Evolutionary conservation across 441 rosid genomes (phyloP).

Genomic region (Eutrema salsugineum): DNA sequence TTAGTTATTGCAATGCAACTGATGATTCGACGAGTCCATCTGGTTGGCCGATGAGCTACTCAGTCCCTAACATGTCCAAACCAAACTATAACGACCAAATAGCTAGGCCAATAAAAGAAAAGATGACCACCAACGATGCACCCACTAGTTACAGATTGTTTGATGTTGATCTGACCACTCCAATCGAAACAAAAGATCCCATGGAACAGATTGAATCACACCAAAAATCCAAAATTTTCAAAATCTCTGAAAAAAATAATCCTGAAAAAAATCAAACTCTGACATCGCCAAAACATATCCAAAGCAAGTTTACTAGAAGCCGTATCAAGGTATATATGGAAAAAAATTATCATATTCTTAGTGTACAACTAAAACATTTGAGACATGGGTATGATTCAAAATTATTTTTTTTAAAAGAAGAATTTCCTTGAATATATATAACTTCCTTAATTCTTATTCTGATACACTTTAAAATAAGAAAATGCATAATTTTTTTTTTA

Average conservation of each 20-base stretch:
- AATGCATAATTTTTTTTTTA: too few relatives aligned
- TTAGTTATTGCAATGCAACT: conserved; percentile 35
- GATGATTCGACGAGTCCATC: conserved; percentile 32
- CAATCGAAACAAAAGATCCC: conserved; percentile 8
- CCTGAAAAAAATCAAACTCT: conserved; percentile 19
- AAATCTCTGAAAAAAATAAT: conserved; percentile 36
- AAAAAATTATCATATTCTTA: background rate
- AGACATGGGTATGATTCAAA: background rate
- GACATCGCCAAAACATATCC: conserved; percentile 39
- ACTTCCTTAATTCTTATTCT: background rate
- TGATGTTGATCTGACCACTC: conserved; percentile 40
- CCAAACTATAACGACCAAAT: conserved; percentile 13
- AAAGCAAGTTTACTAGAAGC: conserved; percentile 33
- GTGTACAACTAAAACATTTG: background rate
- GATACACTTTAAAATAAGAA: background rate
- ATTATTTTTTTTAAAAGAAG: background rate
- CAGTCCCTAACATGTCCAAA: conserved; percentile 29
- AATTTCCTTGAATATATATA: background rate
- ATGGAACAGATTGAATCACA: conserved; percentile 24
- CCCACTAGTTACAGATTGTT: conserved; percentile 38
- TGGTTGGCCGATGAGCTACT: conserved; percentile 42
- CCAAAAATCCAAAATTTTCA: conserved; percentile 31
- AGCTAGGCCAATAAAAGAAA: conserved; percentile 22
- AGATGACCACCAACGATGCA: conserved; percentile 25
- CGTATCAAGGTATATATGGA: conserved; percentile 42